Percentiles rank a stretch among this genome's conserved stretches.
phyloP scores from a whole-genome alignment of 1,284 basidiomycete genomes.

The Cutaneotrichosporon curvatum region DNA sequence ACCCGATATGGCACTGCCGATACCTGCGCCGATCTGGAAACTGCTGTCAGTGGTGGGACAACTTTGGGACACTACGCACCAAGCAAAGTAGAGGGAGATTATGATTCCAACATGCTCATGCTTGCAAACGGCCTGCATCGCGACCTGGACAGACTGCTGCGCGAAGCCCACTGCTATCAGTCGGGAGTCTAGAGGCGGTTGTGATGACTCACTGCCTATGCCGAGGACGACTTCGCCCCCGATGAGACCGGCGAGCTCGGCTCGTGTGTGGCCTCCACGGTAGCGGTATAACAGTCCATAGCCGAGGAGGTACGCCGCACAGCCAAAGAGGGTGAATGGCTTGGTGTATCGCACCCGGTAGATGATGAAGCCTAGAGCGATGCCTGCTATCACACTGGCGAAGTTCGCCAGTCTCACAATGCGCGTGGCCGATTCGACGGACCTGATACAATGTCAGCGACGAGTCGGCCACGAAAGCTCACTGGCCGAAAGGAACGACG shows the following conservation, averaged over 20 bases:
- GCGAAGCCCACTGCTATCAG: constrained; percentile 33
- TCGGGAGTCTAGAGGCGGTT: neutral
- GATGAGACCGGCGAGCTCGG: constrained; percentile 31
- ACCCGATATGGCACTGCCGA: constrained; percentile 42
- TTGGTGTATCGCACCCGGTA: constrained; percentile 43
- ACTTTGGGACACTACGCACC: constrained; percentile 1
- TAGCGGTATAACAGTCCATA: constrained; percentile 45
- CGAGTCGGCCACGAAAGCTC: constrained; percentile 9
- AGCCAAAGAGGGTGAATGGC: constrained; percentile 41
- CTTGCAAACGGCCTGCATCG: constrained; percentile 37
- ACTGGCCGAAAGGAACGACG: constrained; percentile 40
- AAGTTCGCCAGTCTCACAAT: constrained; percentile 43
- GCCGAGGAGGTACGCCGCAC: constrained; percentile 27
- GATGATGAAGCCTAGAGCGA: constrained; percentile 40
- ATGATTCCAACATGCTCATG: constrained; percentile 44
- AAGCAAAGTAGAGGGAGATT: constrained; percentile 39
- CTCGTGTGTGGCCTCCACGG: constrained; percentile 31
- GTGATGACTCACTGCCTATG: constrained; percentile 8
- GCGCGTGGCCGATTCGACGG: constrained; percentile 26
- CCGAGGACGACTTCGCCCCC: constrained; percentile 45
- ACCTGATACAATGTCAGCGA: no score
- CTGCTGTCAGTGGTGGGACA: neutral
- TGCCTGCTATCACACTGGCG: constrained; percentile 26
- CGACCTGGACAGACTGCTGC: constrained; percentile 41
- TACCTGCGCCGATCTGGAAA: constrained; percentile 33